Evolutionary conservation across 305 asterid genomes (phyloP).

Genomic region (Solanum hybrid): DNA sequence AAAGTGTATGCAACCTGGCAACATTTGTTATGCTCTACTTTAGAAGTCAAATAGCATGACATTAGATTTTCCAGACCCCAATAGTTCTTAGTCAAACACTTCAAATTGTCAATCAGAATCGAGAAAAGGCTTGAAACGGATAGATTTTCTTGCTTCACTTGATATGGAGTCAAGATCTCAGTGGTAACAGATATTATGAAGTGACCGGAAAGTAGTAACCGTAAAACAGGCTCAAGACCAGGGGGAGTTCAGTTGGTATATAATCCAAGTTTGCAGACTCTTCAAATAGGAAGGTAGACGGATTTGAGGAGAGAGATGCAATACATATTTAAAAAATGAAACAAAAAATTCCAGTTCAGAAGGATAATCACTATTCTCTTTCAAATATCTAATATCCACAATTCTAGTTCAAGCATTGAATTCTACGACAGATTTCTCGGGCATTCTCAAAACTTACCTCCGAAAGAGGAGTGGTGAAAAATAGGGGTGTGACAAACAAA

Average conservation of each 20-base stretch:
- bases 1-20: constrained; percentile 77
- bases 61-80: background rate
- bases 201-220: background rate
- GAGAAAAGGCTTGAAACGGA: background rate
- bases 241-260: background rate
- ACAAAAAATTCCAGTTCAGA: background rate
- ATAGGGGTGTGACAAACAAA: background rate
- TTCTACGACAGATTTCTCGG: background rate
- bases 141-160: background rate
- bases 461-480: background rate
- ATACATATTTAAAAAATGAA: background rate
- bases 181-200: background rate
- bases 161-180: background rate
- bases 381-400: background rate
- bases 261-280: background rate
- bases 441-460: background rate
- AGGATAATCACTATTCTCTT: background rate
- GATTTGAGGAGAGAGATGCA: background rate
- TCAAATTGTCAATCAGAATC: background rate
- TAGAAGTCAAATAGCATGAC: background rate
- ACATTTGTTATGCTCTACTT: background rate
- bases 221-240: background rate
- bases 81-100: background rate
- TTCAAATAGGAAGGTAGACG: background rate
- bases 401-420: background rate